Evolutionary conservation across 2,329 filamentous ascomycete genomes (phyloP).

Genomic region (Apiospora hydei): DNA sequence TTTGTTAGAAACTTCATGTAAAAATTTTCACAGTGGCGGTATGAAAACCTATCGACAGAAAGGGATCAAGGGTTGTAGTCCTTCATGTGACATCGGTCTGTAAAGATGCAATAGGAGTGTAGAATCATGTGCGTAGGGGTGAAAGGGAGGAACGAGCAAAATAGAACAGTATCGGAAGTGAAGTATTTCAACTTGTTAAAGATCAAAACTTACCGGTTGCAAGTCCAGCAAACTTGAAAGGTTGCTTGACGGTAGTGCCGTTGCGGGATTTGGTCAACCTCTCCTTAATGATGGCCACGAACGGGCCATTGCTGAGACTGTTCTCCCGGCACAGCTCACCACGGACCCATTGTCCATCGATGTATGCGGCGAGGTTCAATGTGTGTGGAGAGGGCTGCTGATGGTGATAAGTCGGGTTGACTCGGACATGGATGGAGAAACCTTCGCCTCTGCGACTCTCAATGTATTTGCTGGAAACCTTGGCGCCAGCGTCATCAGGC

Average conservation of each 20-base stretch:
- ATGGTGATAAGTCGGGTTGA: constrained; percentile 28
- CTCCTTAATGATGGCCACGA: neutral
- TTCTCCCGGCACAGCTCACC: constrained; percentile 26
- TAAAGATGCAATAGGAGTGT: too few relatives aligned
- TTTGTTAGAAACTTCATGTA: neutral
- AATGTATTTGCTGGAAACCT: constrained; percentile 29
- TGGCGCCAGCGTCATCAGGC: neutral
- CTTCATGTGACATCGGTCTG: too few relatives aligned
- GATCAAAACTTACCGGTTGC: constrained; percentile 28
- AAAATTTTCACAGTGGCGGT: neutral
- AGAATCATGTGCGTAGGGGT: too few relatives aligned
- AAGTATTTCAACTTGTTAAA: neutral
- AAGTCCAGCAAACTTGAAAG: constrained; percentile 33
- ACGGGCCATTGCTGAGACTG: neutral
- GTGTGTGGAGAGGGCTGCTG: constrained; percentile 25
- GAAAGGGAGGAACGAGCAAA: neutral
- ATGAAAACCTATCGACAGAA: neutral
- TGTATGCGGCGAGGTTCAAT: constrained; percentile 29
- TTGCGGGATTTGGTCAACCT: neutral
- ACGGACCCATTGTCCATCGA: constrained; percentile 34
- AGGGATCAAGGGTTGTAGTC: neutral
- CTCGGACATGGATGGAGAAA: constrained; percentile 31
- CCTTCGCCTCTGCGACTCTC: constrained; percentile 33
- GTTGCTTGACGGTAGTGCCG: constrained; percentile 25
- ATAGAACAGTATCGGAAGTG: neutral